Percentiles rank a stretch among this genome's conserved stretches.
Conservation (phyloP, 2,329 filamentous ascomycete genomes). For the Fusarium sp. region DNA sequence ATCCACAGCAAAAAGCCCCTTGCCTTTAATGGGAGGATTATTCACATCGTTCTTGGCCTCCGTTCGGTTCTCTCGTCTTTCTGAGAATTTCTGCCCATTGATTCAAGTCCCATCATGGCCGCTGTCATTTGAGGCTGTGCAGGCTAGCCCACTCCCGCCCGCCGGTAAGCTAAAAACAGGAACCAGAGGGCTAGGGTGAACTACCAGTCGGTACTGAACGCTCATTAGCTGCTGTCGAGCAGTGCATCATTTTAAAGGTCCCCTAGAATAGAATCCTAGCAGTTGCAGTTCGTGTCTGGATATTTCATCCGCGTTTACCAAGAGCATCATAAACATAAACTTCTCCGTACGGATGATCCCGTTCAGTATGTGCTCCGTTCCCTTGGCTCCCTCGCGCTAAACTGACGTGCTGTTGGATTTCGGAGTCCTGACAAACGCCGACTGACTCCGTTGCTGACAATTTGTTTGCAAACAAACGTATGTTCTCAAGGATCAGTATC, state of each 20-base stretch:
- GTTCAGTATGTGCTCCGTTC: slow-evolving; percentile 2
- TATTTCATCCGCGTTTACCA: slow-evolving; percentile 9
- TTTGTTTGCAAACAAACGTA: slow-evolving; percentile 7
- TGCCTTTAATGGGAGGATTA: slow-evolving; percentile 23
- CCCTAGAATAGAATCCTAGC: slow-evolving; percentile 24
- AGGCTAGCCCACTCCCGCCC: slow-evolving; percentile 25
- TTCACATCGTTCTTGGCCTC: background rate
- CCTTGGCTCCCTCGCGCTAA: slow-evolving; percentile 30
- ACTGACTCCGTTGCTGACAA: slow-evolving; percentile 21
- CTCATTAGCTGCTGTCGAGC: slow-evolving; percentile 20
- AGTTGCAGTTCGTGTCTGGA: slow-evolving; percentile 19
- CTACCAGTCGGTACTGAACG: slow-evolving; percentile 19
- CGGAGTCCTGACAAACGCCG: slow-evolving; percentile 7
- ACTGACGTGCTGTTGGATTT: background rate
- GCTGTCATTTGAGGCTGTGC: slow-evolving; percentile 39
- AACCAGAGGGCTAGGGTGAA: slow-evolving; percentile 30
- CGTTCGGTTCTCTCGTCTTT: background rate
- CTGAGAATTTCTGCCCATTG: slow-evolving; percentile 6
- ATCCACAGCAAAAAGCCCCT: slow-evolving; percentile 5
- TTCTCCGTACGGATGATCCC: background rate
- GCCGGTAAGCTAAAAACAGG: slow-evolving; percentile 40
- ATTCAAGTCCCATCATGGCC: slow-evolving; percentile 14
- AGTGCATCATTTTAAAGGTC: slow-evolving; percentile 19
- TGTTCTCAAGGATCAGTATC: slow-evolving; percentile 1
- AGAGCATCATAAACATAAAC: background rate